These are phyloP conservation scores for Pseudomicrostroma phylloplanum DNA, from an alignment of 1,284 basidiomycete species.

Conservation along the genomic window DNA sequence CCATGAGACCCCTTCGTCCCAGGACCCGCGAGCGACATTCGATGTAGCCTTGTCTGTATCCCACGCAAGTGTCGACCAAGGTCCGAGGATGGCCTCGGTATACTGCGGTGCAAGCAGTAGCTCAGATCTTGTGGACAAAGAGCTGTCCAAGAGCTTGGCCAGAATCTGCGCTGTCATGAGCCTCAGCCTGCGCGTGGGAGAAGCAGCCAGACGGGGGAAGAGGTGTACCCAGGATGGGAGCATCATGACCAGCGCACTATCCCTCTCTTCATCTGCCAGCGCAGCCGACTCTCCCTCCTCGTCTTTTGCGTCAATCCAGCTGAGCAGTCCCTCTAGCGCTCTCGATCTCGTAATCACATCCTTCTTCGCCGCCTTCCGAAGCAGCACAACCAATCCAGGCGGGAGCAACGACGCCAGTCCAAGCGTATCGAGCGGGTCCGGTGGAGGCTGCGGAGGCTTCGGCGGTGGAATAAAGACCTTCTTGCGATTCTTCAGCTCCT, in stretches of 20 bases:
- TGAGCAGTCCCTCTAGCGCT: constrained; percentile 75
- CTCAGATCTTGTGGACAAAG: constrained; percentile 56
- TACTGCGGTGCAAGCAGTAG: constrained; percentile 63
- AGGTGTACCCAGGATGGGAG: constrained; percentile 92
- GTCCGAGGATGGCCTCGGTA: constrained; percentile 66
- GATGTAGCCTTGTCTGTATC: constrained; percentile 62
- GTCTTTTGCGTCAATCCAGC: constrained; percentile 58
- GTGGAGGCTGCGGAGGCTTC: constrained; percentile 67
- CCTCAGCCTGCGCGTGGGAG: constrained; percentile 72
- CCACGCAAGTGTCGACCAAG: constrained; percentile 69
- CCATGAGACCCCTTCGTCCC: constrained; percentile 55
- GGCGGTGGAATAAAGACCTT: constrained; percentile 45
- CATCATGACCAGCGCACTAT: constrained; percentile 60
- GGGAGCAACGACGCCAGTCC: constrained; percentile 60
- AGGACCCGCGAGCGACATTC: constrained; percentile 56
- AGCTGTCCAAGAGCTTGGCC: constrained; percentile 59
- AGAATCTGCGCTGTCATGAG: constrained; percentile 67
- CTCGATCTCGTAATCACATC: constrained; percentile 77
- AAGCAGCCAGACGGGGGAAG: constrained; percentile 70
- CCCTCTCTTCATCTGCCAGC: constrained; percentile 24
- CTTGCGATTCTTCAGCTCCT: constrained; percentile 29
- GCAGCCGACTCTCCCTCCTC: constrained; percentile 31
- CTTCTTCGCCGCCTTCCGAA: constrained; percentile 81
- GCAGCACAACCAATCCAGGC: constrained; percentile 73
- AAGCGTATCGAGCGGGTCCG: constrained; percentile 83